A percentile compares a stretch with the other conserved stretches of the same genome.
Evolutionary conservation across 2,329 filamentous ascomycete species (phyloP).

Genomic region (Aspergillus proliferans): DNA sequence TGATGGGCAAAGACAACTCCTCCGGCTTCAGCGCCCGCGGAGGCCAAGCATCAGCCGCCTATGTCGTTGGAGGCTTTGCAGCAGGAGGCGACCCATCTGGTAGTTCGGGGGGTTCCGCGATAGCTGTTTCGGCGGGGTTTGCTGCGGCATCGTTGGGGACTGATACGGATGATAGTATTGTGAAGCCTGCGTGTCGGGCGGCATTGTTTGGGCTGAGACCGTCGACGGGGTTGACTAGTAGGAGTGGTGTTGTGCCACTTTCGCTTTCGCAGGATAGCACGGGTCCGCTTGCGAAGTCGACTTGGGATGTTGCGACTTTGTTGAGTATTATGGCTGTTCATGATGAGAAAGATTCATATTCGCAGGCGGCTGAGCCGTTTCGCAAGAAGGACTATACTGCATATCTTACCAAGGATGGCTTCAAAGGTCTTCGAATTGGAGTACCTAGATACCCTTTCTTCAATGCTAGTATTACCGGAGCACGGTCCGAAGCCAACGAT

Average conservation of each 20-base stretch:
- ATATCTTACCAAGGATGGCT: no score
- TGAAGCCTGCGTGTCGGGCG: slow-evolving; percentile 57
- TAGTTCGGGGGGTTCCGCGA: slow-evolving; percentile 55
- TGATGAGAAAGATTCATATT: not conserved
- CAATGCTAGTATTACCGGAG: no score
- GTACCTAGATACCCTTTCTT: no score
- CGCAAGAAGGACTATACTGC: no score
- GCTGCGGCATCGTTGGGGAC: slow-evolving; percentile 55
- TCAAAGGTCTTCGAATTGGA: no score
- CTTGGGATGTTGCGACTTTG: slow-evolving; percentile 20
- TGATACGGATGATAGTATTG: slow-evolving; percentile 57
- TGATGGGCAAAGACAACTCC: slow-evolving; percentile 59
- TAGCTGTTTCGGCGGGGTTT: slow-evolving; percentile 53
- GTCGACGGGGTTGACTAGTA: slow-evolving; percentile 47
- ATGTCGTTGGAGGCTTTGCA: slow-evolving; percentile 55
- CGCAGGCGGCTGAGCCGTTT: no score
- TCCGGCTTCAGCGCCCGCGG: slow-evolving; percentile 41
- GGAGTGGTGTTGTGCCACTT: slow-evolving; percentile 50
- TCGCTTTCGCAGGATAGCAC: slow-evolving; percentile 52
- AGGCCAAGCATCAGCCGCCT: slow-evolving; percentile 61
- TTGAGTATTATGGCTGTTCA: slow-evolving; percentile 21
- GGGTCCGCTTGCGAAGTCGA: slow-evolving; percentile 50
- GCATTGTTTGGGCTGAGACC: slow-evolving; percentile 56
- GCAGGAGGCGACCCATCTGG: no score
- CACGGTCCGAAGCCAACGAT: no score